Conservation (phyloP, 1,284 basidiomycete genomes). For the Pseudozyma flocculosa region DNA sequence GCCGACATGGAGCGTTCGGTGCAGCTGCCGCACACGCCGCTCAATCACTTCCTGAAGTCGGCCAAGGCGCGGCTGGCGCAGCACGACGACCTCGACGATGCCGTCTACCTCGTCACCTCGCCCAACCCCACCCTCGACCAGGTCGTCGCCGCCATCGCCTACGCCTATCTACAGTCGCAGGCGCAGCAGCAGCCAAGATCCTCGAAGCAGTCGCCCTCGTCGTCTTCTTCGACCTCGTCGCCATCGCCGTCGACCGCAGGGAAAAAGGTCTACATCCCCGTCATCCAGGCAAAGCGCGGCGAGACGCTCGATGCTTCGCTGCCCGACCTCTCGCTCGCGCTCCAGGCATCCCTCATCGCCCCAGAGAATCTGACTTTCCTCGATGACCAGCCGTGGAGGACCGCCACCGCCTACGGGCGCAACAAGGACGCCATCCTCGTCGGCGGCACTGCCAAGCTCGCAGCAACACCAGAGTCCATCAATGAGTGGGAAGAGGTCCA, state of each 20-base stretch:
- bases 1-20: too few relatives aligned
- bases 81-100: conserved; percentile 29
- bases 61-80: conserved; percentile 29
- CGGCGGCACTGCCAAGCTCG: conserved; percentile 8
- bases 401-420: conserved; percentile 21
- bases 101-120: conserved; percentile 25
- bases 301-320: neutral
- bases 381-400: conserved; percentile 26
- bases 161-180: conserved; percentile 21
- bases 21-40: conserved; percentile 24
- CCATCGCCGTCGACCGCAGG: neutral
- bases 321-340: conserved; percentile 18
- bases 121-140: conserved; percentile 19
- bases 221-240: too few relatives aligned
- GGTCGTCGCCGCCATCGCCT: conserved; percentile 14
- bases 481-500: conserved; percentile 27
- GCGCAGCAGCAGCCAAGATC: too few relatives aligned
- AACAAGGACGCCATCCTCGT: conserved; percentile 28
- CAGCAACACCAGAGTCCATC: conserved; percentile 11
- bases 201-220: too few relatives aligned
- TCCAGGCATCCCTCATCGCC: conserved; percentile 21
- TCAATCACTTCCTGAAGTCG: conserved; percentile 29
- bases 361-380: conserved; percentile 25
- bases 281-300: conserved; percentile 9
- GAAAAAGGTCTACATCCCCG: conserved; percentile 18